Base-by-base conservation (phyloP, 768 basidiomycete genomes). In the Suillus brevipes region DNA sequence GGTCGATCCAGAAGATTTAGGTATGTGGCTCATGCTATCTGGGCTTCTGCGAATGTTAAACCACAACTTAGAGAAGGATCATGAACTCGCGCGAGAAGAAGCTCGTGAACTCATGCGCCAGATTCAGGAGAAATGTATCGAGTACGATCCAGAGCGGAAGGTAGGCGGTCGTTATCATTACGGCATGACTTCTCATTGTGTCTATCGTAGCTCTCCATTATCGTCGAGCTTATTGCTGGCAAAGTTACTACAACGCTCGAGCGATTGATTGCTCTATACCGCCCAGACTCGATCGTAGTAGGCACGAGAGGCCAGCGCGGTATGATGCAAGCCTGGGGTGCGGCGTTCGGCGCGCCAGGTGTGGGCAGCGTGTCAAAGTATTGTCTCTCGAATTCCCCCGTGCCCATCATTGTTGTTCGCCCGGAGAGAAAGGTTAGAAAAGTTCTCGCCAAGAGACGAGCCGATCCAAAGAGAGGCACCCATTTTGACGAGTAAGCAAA, bases 381-480 rank as follows among this genome's bases (percentile, higher is more conserved):
- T 73, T 94, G 92, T 67, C 85, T 97, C 50, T 90, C 91, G 20
- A 95, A 93, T 72, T 95, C 94, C 1, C 95, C 97, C 1, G 94
- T 99, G 0, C 97, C 97, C 2, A 92, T 97, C 69, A 95, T 99
- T 67, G 97, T 99, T 60, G 95, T 99, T 49, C 85, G 94, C 4
- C 94, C 95, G 2, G 92, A 94, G 70, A 84, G 92, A 43, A 94
- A 95, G 72, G 88, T 95, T 36, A 85, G 87, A 67, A 96, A 96
- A 75, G 87, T 87, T 0, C 79, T 91, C 53, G 94, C 91, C 71
- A 97, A 97, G 75, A 84, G 95, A 34, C 83, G 90, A 53, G 92
- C 90, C 56, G 89, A 97, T 72, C 95, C 95, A 3, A 97, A 95
- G 78, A 84, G 94, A 23, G 92, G 93, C 5, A 86, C 82, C 49